Base-by-base conservation (phyloP, 1,139 yeast genomes). In the Blastobotrys malaysiensis region DNA sequence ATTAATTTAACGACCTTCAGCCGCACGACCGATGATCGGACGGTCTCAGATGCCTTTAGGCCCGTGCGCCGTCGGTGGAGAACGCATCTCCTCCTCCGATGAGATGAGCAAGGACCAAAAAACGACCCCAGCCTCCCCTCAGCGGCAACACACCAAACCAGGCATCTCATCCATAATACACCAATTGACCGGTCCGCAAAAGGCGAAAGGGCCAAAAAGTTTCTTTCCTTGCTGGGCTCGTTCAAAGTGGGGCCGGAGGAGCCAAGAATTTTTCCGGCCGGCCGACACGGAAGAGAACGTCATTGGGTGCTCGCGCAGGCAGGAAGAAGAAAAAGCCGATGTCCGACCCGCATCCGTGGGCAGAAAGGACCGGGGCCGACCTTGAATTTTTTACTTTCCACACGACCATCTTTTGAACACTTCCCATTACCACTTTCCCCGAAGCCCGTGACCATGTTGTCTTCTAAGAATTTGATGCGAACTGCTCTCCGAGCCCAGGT, bases 381-480 rank as follows among this genome's bases (percentile, higher is more conserved):
- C 39, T 13, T 31, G 16, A 31, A 31, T 51, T 44, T 27, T 43
- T 53, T 45, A 46, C 24, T 46, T 48, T 45, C 48, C 26, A 22
- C 20, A 20, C 27, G 14, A n/a, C 16, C 52, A 9, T 19, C 48
- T 31, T 11, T 31, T 14, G 20, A 14, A 47, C 20, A 27, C 27
- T 43, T 27, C 43, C 27, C 44, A 21, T 18, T 9, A 36, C 31
- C 26, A 9, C 22, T 19, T 13, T 43, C 11, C 46, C 46, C 18
- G 11, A 21, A n/a, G 26, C 20, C 11, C 19, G 27, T n/a, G 13
- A 21, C 27, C 14, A 26, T 45, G 48, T 39, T 19, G 47, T 24
- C 51, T n/a, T 9, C 39, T 21, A 48, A 27, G 20, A n/a, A 31
- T 43, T n/a, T 48, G 22, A 14, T 48, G 20, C 44, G 51, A 43